Base-by-base conservation (phyloP, 2,329 filamentous ascomycete species). In the Diaporthe caulivora region DNA sequence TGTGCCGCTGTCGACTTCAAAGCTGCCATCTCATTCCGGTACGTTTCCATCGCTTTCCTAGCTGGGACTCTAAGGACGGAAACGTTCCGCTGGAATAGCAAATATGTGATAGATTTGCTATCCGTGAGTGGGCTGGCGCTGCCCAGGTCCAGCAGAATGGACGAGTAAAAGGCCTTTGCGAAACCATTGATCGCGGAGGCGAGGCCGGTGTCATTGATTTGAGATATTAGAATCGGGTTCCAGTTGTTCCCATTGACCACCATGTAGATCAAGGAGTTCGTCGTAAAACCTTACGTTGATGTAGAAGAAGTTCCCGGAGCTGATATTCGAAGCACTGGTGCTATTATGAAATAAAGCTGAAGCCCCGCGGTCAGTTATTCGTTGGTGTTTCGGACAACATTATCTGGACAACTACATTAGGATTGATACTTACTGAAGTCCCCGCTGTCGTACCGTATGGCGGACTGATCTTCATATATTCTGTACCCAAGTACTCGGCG, bases 91-190 rank as follows among this genome's bases (percentile, higher is more conserved):
- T 65, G 60, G 2, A 42, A 65, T n/a, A 65, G 42, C 26, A 65
- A 8, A 17, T 65, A 65, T 1, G 60, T 65, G 18, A 65, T 65
- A 1, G 26, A 49, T 1, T 47, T 7, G 18, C 18, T 21, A 17
- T 65, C 44, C 4, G 60, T 51, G 1, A 65, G 13, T 3, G 29
- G 44, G 60, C 60, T 65, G 29, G 42, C 24, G 21, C 42, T 51
- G 29, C 60, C 60, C 9, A 65, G 9, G 15, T 65, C 60, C 1
- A 65, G 60, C 1, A 65, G 21, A 8, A 65, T 34, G 1, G 26
- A 65, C 7, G 60, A 49, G 44, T 65, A 49, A 29, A 65, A 65
- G 7, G 60, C 60, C 21, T 49, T 65, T 51, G 60, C 60, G 29
- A 65, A 65, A 9, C 60, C 29, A 44, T 51, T 42, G 21, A 65